These are phyloP conservation scores for Cubamyces sp. DNA, from an alignment of 768 basidiomycete genomes.

Conservation along the genomic window DNA sequence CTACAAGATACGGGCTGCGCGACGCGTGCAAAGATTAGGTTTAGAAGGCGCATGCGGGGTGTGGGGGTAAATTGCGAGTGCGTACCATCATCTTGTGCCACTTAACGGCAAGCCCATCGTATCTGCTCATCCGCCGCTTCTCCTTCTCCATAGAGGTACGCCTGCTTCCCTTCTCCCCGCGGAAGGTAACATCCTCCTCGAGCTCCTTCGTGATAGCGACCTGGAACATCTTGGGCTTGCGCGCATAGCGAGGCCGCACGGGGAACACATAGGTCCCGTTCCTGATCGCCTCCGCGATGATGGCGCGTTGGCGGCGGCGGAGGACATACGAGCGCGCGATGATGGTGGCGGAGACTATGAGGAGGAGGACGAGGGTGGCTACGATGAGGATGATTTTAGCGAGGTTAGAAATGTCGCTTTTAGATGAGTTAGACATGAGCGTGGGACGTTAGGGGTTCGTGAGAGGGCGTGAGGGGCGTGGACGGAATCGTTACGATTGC, in stretches of 20 bases:
- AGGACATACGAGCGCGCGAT: conserved; percentile 66
- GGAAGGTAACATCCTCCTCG: not conserved
- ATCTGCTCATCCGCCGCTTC: conserved; percentile 14
- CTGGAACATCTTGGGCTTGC: conserved; percentile 55
- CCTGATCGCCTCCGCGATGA: conserved; percentile 66
- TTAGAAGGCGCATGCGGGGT: not conserved
- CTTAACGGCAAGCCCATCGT: conserved; percentile 11
- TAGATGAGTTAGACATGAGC: not conserved
- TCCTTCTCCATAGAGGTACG: conserved; percentile 11
- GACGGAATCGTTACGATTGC: not conserved
- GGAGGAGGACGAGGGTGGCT: conserved; percentile 70
- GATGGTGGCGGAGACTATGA: conserved; percentile 69
- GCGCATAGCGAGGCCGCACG: conserved; percentile 37
- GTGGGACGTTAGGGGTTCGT: conserved; percentile 1
- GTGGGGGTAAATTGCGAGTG: not conserved
- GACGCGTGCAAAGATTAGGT: not conserved
- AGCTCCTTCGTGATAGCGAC: conserved; percentile 37
- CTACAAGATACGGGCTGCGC: conserved; percentile 19
- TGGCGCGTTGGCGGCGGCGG: conserved; percentile 59
- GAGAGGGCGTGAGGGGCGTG: conserved; percentile 6
- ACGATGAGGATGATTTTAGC: conserved; percentile 29
- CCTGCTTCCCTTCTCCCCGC: conserved; percentile 7
- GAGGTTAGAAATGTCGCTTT: conserved; percentile 11
- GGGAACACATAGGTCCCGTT: conserved; percentile 62
- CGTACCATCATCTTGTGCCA: conserved; percentile 28